Conservation (phyloP, 441 rosid genomes). For the Aleurites moluccanus region DNA sequence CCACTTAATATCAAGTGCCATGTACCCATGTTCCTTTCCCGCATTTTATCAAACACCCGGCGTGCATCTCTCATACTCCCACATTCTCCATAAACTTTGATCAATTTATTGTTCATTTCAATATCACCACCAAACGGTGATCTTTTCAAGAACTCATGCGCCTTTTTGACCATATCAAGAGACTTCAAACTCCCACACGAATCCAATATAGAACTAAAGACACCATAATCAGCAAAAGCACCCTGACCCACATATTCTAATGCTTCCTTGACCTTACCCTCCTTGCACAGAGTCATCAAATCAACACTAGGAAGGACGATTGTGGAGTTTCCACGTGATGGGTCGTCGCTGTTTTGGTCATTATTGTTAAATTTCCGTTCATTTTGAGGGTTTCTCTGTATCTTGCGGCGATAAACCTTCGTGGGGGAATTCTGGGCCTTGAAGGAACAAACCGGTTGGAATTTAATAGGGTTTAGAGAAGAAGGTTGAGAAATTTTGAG, state of each 20-base stretch:
- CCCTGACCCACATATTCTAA: conserved; percentile 44
- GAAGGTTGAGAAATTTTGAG: neutral
- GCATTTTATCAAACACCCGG: conserved; percentile 49
- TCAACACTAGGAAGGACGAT: conserved; percentile 27
- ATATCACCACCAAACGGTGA: conserved; percentile 37
- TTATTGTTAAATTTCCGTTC: conserved; percentile 13
- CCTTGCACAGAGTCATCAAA: conserved; percentile 46
- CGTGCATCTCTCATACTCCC: conserved; percentile 50
- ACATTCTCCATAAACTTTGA: conserved; percentile 62
- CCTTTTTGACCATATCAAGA: too few relatives aligned
- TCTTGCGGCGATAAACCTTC: conserved; percentile 40
- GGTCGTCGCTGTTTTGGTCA: conserved; percentile 20
- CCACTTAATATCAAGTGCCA: conserved; percentile 57
- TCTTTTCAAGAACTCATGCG: conserved; percentile 41
- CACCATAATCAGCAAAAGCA: conserved; percentile 39
- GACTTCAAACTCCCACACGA: conserved; percentile 38
- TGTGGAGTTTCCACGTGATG: conserved; percentile 14
- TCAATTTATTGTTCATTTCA: conserved; percentile 47
- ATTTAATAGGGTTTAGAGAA: conserved; percentile 12
- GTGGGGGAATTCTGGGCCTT: conserved; percentile 23
- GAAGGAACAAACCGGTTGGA: conserved; percentile 29
- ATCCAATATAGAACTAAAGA: conserved; percentile 40
- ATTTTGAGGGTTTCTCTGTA: conserved; percentile 6
- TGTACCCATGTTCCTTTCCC: conserved; percentile 48
- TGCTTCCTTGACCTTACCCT: conserved; percentile 54